Evolutionary conservation across 73 alveolate species (phyloP), one percentile per base, ranked within the genome.

Genomic region (Breviolum minutum): DNA sequence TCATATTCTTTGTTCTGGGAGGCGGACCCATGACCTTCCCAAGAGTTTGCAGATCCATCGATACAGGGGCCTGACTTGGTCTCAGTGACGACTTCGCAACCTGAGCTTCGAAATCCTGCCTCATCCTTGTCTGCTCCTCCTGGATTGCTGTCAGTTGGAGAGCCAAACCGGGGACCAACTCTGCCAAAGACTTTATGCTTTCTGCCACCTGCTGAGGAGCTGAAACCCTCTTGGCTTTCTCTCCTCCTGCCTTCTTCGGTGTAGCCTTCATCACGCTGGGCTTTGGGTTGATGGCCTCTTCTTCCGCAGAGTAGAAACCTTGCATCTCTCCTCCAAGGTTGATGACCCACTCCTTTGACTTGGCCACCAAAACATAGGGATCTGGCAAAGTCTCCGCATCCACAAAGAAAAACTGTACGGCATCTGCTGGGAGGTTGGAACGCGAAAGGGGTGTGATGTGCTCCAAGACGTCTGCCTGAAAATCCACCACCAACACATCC

Each of bases 301-400:
- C 91, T 9, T 30, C 69, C 69, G 91, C 91, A 60, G 91, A 82
- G 91, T 82, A 82, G 64, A 77, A 77, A 7, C 10, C 87, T 12
- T 63, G 6, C 2, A 26, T 48, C 2, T 24, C 73, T 5, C 7
- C 22, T 19, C 60, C 60, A 2, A 12, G n/a, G 1, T 20, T 10
- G 4, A 71, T 22, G 73, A 82, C 22, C 91, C 91, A 82, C 26
- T 61, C 74, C 6, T 54, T 7, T 2, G 71, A 40, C 11, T 54
- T 19, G 3, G 17, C 7, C 32, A 82, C 54, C 63, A 82, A 24
- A 14, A 5, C 73, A 17, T 13, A 2, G 8, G 73, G 60, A 8
- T 12, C 26, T 6, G 91, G 91, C 73, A 82, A 30, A 8, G 5
- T 9, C 17, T 54, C 19, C 5, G 63, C 73, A 2, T 7, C 60